Base-by-base conservation (phyloP, 169 alveolate genomes). In the Miamiensis avidus region DNA sequence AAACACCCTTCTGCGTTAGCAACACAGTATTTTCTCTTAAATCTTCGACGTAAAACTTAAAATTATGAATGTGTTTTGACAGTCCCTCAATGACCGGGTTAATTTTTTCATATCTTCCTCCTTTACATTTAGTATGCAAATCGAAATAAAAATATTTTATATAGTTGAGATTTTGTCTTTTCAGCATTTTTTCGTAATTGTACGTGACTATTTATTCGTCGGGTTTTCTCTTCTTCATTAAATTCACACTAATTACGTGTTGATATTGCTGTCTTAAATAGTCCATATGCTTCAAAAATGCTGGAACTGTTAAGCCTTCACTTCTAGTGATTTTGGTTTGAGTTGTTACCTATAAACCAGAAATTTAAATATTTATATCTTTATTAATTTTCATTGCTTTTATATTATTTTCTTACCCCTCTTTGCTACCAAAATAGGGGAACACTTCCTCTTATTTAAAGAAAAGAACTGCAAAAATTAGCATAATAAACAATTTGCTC, bases 391-490 rank as follows among this genome's bases (percentile, higher is more conserved):
- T 94, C 83, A n/a, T 88, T 92, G 29, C 93, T 74, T 25, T 92
- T 79, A 34, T 96, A 88, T 74, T n/a, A n/a, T n/a, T 97, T 94
- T 33, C 93, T 81, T 28, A 95, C 83, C 30, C 99, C 98, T 75
- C 94, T 91, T 91, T 99, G 99, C 77, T 97, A 95, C 99, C 99
- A 99, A 86, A 98, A 97, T 34, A 98, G 87, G 20, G 99, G 99
- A 32, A 98, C 98, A 34, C 99, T 97, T 34, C 99, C 99, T 83
- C 99, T 95, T 25, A 97, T 93, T 82, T 96, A 96, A 25, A 96
- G 89, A 92, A 91, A 96, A 32, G 97, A 91, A 81, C 82, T 81
- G 76, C 92, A 78, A 34, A 83, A 31, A 82, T 92, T 87, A 65
- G 89, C 91, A 83, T 92, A 93, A 65, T 96, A 89, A 34, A 97